Conservation (phyloP, 768 basidiomycete species). For the Pholiota molesta region DNA sequence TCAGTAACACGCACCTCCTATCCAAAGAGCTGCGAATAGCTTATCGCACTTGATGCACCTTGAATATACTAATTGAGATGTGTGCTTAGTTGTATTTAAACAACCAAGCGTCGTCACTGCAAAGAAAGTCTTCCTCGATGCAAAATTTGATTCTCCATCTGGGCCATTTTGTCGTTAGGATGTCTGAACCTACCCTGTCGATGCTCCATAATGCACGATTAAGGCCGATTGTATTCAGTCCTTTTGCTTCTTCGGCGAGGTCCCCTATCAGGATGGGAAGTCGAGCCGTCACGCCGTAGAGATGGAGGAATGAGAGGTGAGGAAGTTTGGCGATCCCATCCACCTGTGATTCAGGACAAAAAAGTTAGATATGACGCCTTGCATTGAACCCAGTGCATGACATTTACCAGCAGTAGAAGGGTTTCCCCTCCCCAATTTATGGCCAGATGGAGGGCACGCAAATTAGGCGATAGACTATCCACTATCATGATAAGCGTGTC, state of each 20-base stretch:
- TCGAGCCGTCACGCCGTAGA: constrained; percentile 33
- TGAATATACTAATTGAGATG: not conserved
- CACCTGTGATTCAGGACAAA: constrained; percentile 17
- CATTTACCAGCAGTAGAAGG: constrained; percentile 31
- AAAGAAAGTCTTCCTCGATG: constrained; percentile 39
- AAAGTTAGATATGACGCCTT: not conserved
- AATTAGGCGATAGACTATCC: constrained; percentile 27
- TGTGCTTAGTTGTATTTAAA: constrained; percentile 36
- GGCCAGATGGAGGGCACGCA: constrained; percentile 39
- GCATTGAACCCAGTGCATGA: not conserved
- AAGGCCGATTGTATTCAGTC: constrained; percentile 37
- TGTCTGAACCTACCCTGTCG: constrained; percentile 31
- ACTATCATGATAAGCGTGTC: constrained; percentile 28
- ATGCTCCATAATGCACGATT: constrained; percentile 42
- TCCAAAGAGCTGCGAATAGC: not conserved
- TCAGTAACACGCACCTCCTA: not conserved
- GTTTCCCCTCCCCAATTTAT: constrained; percentile 34
- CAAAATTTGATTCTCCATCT: constrained; percentile 44
- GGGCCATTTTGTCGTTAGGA: constrained; percentile 36
- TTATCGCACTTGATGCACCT: not conserved
- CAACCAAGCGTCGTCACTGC: constrained; percentile 41
- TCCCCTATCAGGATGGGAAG: constrained; percentile 37
- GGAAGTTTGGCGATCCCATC: constrained; percentile 31
- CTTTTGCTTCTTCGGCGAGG: constrained; percentile 33
- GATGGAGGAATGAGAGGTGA: constrained; percentile 37